Evolutionary conservation across 2,329 filamentous ascomycete species (phyloP).

Genomic region (Ophiocordyceps robertsii): DNA sequence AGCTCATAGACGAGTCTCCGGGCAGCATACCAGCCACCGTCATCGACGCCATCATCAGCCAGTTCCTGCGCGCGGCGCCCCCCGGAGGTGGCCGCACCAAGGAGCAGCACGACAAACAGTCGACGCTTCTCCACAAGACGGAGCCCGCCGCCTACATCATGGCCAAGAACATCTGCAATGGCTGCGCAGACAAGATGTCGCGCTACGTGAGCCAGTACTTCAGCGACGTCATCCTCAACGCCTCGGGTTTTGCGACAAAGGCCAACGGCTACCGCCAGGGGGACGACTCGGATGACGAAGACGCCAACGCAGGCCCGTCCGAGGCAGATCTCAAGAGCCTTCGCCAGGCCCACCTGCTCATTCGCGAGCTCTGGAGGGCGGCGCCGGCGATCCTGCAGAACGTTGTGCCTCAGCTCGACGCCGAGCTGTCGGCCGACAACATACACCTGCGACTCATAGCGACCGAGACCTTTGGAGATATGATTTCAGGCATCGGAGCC

Average conservation of each 20-base stretch:
- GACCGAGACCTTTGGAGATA: slow-evolving; percentile 88
- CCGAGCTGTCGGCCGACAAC: slow-evolving; percentile 83
- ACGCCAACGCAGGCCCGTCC: slow-evolving; percentile 47
- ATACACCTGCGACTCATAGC: slow-evolving; percentile 74
- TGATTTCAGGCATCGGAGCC: slow-evolving; percentile 85
- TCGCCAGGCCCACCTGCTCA: slow-evolving; percentile 74
- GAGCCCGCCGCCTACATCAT: slow-evolving; percentile 90
- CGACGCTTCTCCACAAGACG: slow-evolving; percentile 72
- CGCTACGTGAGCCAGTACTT: slow-evolving; percentile 93
- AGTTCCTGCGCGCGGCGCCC: slow-evolving; percentile 82
- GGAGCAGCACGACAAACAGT: slow-evolving; percentile 61
- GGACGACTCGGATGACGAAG: slow-evolving; percentile 53
- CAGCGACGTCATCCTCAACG: slow-evolving; percentile 88
- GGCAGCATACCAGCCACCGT: slow-evolving; percentile 63
- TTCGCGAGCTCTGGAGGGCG: slow-evolving; percentile 88
- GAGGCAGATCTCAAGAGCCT: slow-evolving; percentile 80
- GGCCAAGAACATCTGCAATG: slow-evolving; percentile 87
- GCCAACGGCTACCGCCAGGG: slow-evolving; percentile 43
- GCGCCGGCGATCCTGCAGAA: slow-evolving; percentile 80
- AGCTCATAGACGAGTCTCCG: slow-evolving; percentile 73
- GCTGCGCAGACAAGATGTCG: slow-evolving; percentile 85
- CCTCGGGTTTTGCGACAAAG: slow-evolving; percentile 46
- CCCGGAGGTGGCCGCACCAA: slow-evolving; percentile 48
- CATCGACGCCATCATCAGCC: slow-evolving; percentile 85
- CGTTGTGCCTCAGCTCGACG: slow-evolving; percentile 85